A percentile compares a stretch with the other conserved stretches of the same genome.
These are phyloP conservation scores for Yamadazyma takamatsuzukensis DNA, from an alignment of 805 yeast genomes.

Conservation along the genomic window DNA sequence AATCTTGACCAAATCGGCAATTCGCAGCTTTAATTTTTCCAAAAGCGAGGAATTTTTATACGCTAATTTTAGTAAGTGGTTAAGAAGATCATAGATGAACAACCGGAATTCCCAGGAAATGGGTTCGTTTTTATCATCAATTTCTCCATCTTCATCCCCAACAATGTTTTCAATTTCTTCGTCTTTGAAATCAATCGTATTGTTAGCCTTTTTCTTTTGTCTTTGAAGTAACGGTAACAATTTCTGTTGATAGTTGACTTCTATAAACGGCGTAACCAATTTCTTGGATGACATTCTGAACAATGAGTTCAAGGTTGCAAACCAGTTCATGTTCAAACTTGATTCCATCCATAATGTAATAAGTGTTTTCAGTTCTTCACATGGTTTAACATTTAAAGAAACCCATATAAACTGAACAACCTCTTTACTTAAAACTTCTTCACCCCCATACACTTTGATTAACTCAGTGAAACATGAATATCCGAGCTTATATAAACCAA, in stretches of 20 bases:
- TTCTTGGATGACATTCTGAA: constrained; percentile 43
- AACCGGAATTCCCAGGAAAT: constrained; percentile 55
- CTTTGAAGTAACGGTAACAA: constrained; percentile 40
- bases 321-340: constrained; percentile 51
- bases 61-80: constrained; percentile 40
- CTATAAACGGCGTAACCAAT: constrained; percentile 39
- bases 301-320: constrained; percentile 49
- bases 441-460: constrained; percentile 44
- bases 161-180: constrained; percentile 41
- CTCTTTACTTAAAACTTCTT: constrained; percentile 39
- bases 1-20: constrained; percentile 67
- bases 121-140: constrained; percentile 48
- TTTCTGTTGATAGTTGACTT: constrained; percentile 35
- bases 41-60: constrained; percentile 34
- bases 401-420: constrained; percentile 61
- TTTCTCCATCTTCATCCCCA: constrained; percentile 28
- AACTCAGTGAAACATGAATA: constrained; percentile 58
- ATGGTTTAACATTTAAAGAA: constrained; percentile 46
- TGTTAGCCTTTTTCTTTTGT: constrained; percentile 28
- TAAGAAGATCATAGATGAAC: constrained; percentile 45
- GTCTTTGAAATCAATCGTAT: constrained; percentile 32
- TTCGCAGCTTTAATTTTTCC: constrained; percentile 38
- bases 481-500: constrained; percentile 38
- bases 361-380: constrained; percentile 41
- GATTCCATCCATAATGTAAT: constrained; percentile 61